phyloP scores from a whole-genome alignment of 352 stramenopile species.

The Pilasporangium apinafurcum region DNA sequence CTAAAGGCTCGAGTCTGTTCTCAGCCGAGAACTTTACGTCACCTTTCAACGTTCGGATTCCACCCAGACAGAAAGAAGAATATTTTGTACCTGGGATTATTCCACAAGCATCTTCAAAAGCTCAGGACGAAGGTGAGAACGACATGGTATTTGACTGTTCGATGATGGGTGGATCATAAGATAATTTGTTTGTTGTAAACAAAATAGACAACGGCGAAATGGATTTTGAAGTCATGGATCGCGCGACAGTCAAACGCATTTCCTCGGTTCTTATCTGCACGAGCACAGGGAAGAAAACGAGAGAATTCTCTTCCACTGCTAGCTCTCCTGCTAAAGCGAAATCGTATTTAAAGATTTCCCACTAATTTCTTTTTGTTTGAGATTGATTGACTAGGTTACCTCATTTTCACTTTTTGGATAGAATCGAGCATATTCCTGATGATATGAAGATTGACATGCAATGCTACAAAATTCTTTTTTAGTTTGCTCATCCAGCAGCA shows the following conservation, averaged over 20 bases:
- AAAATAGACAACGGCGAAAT: conserved; percentile 42
- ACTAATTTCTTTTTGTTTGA: not conserved
- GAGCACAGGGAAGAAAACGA: conserved; percentile 49
- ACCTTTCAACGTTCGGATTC: conserved; percentile 70
- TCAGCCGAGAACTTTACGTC: conserved; percentile 61
- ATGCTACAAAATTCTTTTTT: conserved; percentile 46
- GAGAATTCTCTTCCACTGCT: conserved; percentile 2
- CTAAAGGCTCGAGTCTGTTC: conserved; percentile 12
- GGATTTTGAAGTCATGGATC: conserved; percentile 74
- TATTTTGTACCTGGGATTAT: conserved; percentile 60
- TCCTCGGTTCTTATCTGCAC: conserved; percentile 63
- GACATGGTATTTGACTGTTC: too few species aligned
- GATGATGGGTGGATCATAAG: too few species aligned
- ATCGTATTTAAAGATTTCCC: not conserved
- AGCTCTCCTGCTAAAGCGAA: not conserved
- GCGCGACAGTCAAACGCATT: conserved; percentile 70
- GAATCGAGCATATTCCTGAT: conserved; percentile 49
- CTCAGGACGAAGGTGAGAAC: conserved; percentile 25
- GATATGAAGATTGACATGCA: conserved; percentile 30
- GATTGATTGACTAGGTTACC: not conserved
- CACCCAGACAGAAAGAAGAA: conserved; percentile 39
- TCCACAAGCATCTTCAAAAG: conserved; percentile 7
- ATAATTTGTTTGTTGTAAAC: too few species aligned
- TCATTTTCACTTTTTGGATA: conserved; percentile 17
- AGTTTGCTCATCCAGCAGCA: conserved; percentile 38